phyloP scores from a whole-genome alignment of 2,329 filamentous ascomycete genomes.

The Stagonosporopsis cucurbitacearum region DNA sequence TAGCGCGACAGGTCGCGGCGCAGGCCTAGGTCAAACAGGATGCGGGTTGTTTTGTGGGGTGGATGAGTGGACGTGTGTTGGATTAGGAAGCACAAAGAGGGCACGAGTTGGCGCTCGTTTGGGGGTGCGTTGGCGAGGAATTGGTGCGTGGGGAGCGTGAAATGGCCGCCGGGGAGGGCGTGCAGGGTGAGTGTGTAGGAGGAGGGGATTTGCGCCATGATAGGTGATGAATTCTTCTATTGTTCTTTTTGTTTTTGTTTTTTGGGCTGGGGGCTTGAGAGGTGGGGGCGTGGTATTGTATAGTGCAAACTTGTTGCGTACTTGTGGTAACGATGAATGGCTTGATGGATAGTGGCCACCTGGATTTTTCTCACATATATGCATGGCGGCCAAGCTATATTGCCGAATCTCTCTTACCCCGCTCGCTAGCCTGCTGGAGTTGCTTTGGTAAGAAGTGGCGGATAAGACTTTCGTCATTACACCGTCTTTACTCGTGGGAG shows the following conservation, averaged over 20 bases:
- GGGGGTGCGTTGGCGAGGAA: conserved; percentile 56
- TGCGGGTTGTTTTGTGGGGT: conserved; percentile 44
- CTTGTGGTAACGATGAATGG: neutral
- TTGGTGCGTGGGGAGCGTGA: conserved; percentile 58
- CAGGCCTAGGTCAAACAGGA: conserved; percentile 64
- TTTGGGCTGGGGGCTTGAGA: neutral
- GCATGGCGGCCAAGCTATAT: conserved; percentile 2
- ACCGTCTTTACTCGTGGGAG: neutral
- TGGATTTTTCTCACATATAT: neutral
- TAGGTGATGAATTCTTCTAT: too few species aligned
- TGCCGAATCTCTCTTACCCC: conserved; percentile 16
- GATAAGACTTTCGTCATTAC: neutral
- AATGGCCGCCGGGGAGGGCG: conserved; percentile 47
- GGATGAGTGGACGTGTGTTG: conserved; percentile 50
- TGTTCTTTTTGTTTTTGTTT: too few species aligned
- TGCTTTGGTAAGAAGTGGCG: conserved; percentile 5
- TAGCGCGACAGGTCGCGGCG: conserved; percentile 56
- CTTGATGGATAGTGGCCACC: neutral
- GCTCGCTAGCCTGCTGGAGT: conserved; percentile 5
- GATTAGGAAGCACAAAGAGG: conserved; percentile 62
- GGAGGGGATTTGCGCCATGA: too few species aligned
- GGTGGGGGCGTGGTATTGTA: neutral
- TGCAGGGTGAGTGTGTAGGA: conserved; percentile 43
- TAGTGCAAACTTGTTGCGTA: neutral
- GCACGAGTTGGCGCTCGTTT: conserved; percentile 57